These are phyloP conservation scores for Aspergillus phoenicis DNA, from an alignment of 2,329 filamentous ascomycete genomes.

Conservation along the genomic window DNA sequence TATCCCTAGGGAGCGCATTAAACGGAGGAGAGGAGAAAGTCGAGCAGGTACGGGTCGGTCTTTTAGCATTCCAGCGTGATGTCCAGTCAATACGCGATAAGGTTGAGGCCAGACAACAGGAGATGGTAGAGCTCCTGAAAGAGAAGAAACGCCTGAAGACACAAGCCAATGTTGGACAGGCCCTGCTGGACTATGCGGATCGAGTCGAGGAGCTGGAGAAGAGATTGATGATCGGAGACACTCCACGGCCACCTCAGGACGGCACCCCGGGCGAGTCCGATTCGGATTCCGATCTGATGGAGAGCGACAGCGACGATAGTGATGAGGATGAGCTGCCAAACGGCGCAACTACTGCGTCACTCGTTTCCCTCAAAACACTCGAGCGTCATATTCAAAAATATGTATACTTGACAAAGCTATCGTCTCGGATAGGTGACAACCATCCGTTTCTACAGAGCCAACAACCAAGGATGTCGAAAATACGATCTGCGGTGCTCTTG, in stretches of 20 bases:
- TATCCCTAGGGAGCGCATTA: constrained; percentile 78
- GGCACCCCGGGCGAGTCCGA: constrained; percentile 28
- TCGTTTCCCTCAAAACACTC: constrained; percentile 49
- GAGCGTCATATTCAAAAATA: constrained; percentile 62
- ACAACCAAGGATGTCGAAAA: constrained; percentile 56
- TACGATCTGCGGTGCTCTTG: constrained; percentile 64
- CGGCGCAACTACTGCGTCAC: constrained; percentile 35
- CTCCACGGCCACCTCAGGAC: constrained; percentile 22
- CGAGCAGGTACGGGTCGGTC: constrained; percentile 82
- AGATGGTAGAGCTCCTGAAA: constrained; percentile 64
- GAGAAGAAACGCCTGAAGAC: constrained; percentile 67
- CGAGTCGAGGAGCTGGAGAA: constrained; percentile 64
- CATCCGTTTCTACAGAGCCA: constrained; percentile 68
- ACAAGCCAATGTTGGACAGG: constrained; percentile 64
- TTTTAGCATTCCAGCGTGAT: constrained; percentile 82
- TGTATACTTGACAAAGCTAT: constrained; percentile 56
- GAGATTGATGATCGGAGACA: constrained; percentile 66
- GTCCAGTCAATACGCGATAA: constrained; percentile 71
- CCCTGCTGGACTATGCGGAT: constrained; percentile 49
- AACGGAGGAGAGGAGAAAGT: constrained; percentile 88
- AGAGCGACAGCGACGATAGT: constrained; percentile 30
- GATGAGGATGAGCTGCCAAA: constrained; percentile 39
- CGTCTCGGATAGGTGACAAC: constrained; percentile 53
- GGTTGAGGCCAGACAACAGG: constrained; percentile 64
- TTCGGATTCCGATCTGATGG: constrained; percentile 40